These are phyloP conservation scores for Pseudogymnoascus sp. DNA, from an alignment of 2,329 filamentous ascomycete species.

Conservation along the genomic window DNA sequence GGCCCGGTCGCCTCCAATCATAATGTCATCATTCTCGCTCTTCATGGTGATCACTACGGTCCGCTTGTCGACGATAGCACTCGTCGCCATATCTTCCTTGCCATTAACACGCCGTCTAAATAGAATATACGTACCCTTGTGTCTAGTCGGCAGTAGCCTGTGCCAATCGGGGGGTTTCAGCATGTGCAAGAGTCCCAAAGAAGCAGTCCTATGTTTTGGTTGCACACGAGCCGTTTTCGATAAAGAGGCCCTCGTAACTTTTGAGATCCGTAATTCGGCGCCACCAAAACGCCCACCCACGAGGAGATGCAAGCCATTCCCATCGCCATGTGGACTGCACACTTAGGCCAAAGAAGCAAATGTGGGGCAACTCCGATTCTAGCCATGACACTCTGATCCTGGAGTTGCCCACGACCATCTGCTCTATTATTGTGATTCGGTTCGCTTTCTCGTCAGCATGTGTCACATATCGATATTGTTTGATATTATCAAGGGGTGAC, in stretches of 20 bases:
- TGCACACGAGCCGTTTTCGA: neutral
- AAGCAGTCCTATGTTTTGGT: neutral
- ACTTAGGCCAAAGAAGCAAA: neutral
- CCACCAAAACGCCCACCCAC: neutral
- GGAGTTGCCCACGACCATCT: neutral
- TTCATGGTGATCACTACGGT: neutral
- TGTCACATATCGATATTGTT: neutral
- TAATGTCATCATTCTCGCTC: neutral
- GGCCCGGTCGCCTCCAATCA: neutral
- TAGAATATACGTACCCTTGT: neutral
- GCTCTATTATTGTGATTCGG: neutral
- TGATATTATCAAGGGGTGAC: neutral
- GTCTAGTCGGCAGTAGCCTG: neutral
- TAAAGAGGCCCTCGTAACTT: neutral
- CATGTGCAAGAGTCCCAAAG: neutral
- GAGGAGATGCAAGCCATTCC: neutral
- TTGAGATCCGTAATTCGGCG: neutral
- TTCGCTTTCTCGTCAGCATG: neutral
- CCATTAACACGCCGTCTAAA: neutral
- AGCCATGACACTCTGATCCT: neutral
- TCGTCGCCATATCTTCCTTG: neutral
- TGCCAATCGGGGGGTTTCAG: neutral
- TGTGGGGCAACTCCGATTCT: neutral
- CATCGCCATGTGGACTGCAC: neutral
- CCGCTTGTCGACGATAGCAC: neutral